Evolutionary conservation across 2,329 filamentous ascomycete genomes (phyloP).

Genomic region (Trichoderma polysporum): DNA sequence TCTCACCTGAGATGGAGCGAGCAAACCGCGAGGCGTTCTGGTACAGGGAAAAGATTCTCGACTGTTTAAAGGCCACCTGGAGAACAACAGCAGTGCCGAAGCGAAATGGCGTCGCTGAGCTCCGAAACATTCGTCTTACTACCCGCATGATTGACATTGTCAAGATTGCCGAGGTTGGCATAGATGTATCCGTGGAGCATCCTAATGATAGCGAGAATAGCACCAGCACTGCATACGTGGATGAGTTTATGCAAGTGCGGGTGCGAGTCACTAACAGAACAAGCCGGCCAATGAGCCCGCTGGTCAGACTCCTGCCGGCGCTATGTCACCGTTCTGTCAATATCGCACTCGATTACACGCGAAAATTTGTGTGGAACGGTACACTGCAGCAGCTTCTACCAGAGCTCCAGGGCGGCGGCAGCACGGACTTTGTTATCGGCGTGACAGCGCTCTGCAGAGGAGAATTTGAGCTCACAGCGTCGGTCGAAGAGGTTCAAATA

Average conservation of each 20-base stretch:
- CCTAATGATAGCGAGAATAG: constrained; percentile 10
- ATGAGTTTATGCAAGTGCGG: constrained; percentile 64
- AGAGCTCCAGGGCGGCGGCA: constrained; percentile 57
- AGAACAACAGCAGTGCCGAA: constrained; percentile 51
- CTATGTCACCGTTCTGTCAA: constrained; percentile 70
- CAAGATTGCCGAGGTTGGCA: constrained; percentile 74
- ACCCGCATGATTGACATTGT: constrained; percentile 80
- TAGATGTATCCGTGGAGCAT: constrained; percentile 57
- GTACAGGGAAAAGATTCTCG: constrained; percentile 81
- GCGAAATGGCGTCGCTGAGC: constrained; percentile 68
- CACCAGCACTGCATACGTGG: constrained; percentile 35
- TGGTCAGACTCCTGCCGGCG: constrained; percentile 74
- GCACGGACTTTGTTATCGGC: constrained; percentile 63
- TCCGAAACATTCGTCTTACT: constrained; percentile 72
- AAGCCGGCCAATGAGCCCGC: constrained; percentile 62
- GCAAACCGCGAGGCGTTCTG: constrained; percentile 82
- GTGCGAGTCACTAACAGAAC: constrained; percentile 77
- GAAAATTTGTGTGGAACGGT: constrained; percentile 82
- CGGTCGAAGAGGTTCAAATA: constrained; percentile 74
- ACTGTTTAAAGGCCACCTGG: constrained; percentile 71
- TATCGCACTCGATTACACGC: constrained; percentile 75
- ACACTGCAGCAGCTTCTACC: constrained; percentile 74
- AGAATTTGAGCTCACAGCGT: constrained; percentile 77
- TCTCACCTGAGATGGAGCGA: constrained; percentile 76
- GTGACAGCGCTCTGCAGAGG: constrained; percentile 75